phyloP scores from a whole-genome alignment of 2,329 filamentous ascomycete species.

The Coniochaeta prunicola region DNA sequence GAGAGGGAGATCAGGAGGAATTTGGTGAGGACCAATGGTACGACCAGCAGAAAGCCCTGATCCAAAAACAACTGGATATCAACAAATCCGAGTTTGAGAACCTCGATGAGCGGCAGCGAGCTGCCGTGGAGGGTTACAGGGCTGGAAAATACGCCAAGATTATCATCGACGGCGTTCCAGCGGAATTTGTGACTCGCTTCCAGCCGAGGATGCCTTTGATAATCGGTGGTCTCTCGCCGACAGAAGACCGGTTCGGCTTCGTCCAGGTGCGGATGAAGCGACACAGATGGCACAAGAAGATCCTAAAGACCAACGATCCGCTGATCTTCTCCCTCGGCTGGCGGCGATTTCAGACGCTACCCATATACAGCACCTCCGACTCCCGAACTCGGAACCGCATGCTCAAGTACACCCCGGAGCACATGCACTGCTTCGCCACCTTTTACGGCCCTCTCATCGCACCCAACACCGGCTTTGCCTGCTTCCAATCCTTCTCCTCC shows the following conservation, averaged over 20 bases:
- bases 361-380: slow-evolving; percentile 92
- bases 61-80: slow-evolving; percentile 95
- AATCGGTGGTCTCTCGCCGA: slow-evolving; percentile 84
- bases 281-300: slow-evolving; percentile 98
- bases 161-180: slow-evolving; percentile 80
- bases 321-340: slow-evolving; percentile 95
- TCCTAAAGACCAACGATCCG: slow-evolving; percentile 95
- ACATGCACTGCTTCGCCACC: slow-evolving; percentile 97
- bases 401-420: slow-evolving; percentile 98
- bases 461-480: slow-evolving; percentile 92
- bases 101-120: slow-evolving; percentile 76
- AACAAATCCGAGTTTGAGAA: slow-evolving; percentile 89
- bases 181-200: slow-evolving; percentile 82
- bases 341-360: slow-evolving; percentile 87
- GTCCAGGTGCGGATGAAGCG: slow-evolving; percentile 95
- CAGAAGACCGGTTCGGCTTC: slow-evolving; percentile 92
- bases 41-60: slow-evolving; percentile 86
- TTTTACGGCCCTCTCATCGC: slow-evolving; percentile 94
- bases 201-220: slow-evolving; percentile 76
- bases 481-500: slow-evolving; percentile 81
- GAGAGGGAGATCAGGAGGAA: slow-evolving; percentile 64
- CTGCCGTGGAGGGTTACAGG: slow-evolving; percentile 80
- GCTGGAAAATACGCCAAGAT: slow-evolving; percentile 92
- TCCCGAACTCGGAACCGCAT: slow-evolving; percentile 90
- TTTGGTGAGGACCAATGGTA: slow-evolving; percentile 99